Base-by-base conservation (phyloP, 2,329 filamentous ascomycete species). In the Elsinoe ampelina region DNA sequence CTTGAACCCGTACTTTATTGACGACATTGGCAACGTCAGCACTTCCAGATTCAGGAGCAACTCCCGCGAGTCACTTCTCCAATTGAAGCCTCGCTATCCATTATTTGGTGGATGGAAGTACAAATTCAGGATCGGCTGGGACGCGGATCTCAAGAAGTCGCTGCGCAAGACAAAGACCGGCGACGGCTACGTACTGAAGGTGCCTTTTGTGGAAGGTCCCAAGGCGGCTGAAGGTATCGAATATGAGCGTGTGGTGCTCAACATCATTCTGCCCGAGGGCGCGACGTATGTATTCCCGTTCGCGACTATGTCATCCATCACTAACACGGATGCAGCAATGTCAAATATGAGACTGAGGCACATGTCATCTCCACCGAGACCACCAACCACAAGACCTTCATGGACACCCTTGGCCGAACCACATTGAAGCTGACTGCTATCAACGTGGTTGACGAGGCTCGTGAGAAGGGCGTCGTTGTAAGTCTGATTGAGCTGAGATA, bases 91-190 rank as follows among this genome's bases (percentile, higher is more conserved):
- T 17, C 83, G 93, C 54, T 98, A 95, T 72, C 93, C 93, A n/a
- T 72, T 98, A 20, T 98, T 96, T 66, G 93, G 93, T 59, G 90
- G 89, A 59, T 98, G 93, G 93, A 95, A 95, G 73, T 97, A 96
- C 73, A 93, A 88, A 62, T 98, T 97, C 77, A 89, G 87, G 58
- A 84, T 97, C 58, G 93, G 93, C 63, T 98, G 93, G 93, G 95
- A 97, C 74, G 85, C 87, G 54, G 83, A 95, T 63, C 78, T 95
- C 26, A 83, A 83, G 65, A 82, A 81, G 58, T 93, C 88, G 70
- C 70, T 98, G 62, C 84, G 89, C 65, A 78, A 76, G 64, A 67
- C 76, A 20, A 81, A 80, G 41, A 74, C 77, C 45, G 79, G 79
- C 22, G 83, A 89, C 59, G 80, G 82, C n/a, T 95, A 89, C 66